Base-by-base conservation (phyloP, 2,329 filamentous ascomycete genomes). In the Beauveria scarabaeidicola region DNA sequence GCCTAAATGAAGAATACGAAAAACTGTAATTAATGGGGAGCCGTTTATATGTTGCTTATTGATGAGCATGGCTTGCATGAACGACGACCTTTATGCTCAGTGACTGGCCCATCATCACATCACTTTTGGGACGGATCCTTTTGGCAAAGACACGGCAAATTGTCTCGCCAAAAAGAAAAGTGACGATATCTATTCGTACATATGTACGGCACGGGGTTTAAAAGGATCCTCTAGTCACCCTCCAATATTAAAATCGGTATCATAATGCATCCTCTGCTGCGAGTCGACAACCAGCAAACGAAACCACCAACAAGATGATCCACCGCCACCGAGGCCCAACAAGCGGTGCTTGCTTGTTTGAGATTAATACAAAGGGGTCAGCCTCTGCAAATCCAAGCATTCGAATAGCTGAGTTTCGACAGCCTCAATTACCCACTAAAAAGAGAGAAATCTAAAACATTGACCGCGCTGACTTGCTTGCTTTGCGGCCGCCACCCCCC, bases 201-300 rank as follows among this genome's bases (percentile, higher is more conserved):
- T n/a, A n/a, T n/a, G n/a, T n/a, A n/a, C n/a, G 13, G 32, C 32
- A 36, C 32, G 15, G 47, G 29, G 29, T 27, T 29, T 11, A 1
- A 21, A 11, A 41, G 55, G 55, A 58, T 51, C 55, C 55, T 58
- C 55, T 25, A 23, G 23, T 38, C 32, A 46, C 55, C 55, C 55
- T 58, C 55, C 46, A 58, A 58, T 58, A 58, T 58, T 43, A 58
- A n/a, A 58, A 51, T 58, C 55, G 55, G 55, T 58, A 43, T 58
- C 55, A 58, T 25, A 58, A 58, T 58, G 53, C 53, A 44, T 29
- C 53, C 41, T 43, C 19, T 54, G 40, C 52, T 54, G 32, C 53
- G 29, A 48, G 53, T 40, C 53, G 40, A 23, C 27, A 13, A 46
- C 25, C 52, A 25, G 40, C 17, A 46, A 27, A n/a, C n/a, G n/a